Evolutionary conservation across 1,284 basidiomycete genomes (phyloP).

Genomic region (Naganishia liquefaciens): DNA sequence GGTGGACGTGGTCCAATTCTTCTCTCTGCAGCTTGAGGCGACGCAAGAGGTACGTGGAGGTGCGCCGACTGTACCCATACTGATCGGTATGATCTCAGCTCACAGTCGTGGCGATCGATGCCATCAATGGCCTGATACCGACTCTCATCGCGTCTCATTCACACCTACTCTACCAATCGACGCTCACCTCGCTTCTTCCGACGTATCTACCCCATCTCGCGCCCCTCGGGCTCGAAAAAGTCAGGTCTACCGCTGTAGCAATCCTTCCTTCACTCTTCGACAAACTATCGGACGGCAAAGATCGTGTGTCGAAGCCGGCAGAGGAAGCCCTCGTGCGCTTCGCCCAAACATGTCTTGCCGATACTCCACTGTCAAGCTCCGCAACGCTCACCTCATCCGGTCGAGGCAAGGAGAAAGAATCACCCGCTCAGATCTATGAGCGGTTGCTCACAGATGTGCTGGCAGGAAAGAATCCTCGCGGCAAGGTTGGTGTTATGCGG

Average conservation of each 20-base stretch:
- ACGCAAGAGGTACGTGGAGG: slow-evolving; percentile 36
- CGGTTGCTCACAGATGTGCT: slow-evolving; percentile 72
- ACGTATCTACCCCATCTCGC: slow-evolving; percentile 43
- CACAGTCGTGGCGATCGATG: slow-evolving; percentile 44
- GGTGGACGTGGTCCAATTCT: slow-evolving; percentile 50
- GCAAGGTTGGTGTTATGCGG: slow-evolving; percentile 53
- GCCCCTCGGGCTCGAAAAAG: slow-evolving; percentile 34
- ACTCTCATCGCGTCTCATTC: slow-evolving; percentile 44
- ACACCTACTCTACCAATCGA: slow-evolving; percentile 45
- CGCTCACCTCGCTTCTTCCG: slow-evolving; percentile 46
- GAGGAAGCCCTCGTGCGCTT: slow-evolving; percentile 39
- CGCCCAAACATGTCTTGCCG: slow-evolving; percentile 32
- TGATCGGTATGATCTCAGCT: slow-evolving; percentile 35
- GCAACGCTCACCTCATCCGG: slow-evolving; percentile 43
- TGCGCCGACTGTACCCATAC: no score
- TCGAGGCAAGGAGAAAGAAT: slow-evolving; percentile 72
- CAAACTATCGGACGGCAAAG: slow-evolving; percentile 51
- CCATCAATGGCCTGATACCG: slow-evolving; percentile 43
- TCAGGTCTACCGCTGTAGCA: slow-evolving; percentile 38
- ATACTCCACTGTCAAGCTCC: slow-evolving; percentile 34
- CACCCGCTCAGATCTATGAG: slow-evolving; percentile 74
- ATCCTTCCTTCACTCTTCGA: slow-evolving; percentile 47
- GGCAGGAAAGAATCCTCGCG: slow-evolving; percentile 74
- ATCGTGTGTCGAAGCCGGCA: slow-evolving; percentile 44
- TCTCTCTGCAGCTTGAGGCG: slow-evolving; percentile 47